A percentile compares a stretch with the other conserved stretches of the same genome.
phyloP scores from a whole-genome alignment of 495 filamentous ascomycete species.

The Pseudoneurospora amorphoporcata region DNA sequence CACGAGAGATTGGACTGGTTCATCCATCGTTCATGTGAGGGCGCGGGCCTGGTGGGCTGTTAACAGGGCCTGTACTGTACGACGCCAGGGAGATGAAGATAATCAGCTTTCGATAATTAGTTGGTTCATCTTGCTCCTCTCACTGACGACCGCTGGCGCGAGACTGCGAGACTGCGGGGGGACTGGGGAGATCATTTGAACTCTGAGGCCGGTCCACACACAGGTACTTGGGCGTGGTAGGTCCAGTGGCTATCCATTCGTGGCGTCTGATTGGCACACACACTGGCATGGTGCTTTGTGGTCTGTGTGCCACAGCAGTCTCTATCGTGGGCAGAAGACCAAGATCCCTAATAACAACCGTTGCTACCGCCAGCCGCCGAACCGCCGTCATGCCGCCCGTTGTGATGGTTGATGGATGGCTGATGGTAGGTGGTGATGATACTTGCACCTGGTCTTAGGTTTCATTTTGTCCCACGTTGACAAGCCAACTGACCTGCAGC shows the following conservation, averaged over 20 bases:
- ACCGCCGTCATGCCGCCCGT: not conserved
- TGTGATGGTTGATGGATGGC: not conserved
- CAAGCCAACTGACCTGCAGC: not conserved
- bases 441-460: not conserved
- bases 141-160: not conserved
- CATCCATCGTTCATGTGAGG: not conserved
- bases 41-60: not conserved
- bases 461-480: not conserved
- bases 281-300: not conserved
- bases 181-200: not conserved
- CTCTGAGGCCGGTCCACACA: not conserved
- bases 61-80: not conserved
- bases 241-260: not conserved
- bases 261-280: not conserved
- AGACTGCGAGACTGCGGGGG: not conserved
- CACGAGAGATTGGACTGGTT: not conserved
- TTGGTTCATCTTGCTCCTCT: not conserved
- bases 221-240: not conserved
- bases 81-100: not conserved
- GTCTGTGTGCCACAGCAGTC: not conserved
- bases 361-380: not conserved
- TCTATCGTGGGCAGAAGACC: not conserved
- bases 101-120: not conserved
- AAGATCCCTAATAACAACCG: not conserved
- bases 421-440: not conserved